Conservation (phyloP, 805 yeast species). For the Metschnikowia similis region DNA sequence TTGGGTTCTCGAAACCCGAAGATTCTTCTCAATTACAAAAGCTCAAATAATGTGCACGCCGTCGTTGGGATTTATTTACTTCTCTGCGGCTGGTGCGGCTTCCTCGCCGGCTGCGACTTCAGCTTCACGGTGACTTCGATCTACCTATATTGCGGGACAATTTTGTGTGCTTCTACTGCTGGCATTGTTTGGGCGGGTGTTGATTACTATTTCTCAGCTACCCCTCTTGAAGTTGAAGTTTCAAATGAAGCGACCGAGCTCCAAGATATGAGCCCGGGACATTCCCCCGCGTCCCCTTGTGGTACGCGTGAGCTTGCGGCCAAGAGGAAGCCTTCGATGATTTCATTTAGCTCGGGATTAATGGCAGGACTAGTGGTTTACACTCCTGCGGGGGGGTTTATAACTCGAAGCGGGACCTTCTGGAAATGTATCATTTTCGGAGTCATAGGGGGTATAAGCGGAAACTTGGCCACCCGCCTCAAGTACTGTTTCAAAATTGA, state of each 20-base stretch:
- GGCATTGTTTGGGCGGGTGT: slow-evolving; percentile 35
- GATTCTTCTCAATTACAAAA: slow-evolving; percentile 32
- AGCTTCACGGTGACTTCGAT: slow-evolving; percentile 31
- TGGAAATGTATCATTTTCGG: slow-evolving; percentile 42
- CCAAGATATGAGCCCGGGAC: not conserved
- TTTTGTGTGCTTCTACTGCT: slow-evolving; percentile 32
- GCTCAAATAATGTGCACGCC: slow-evolving; percentile 31
- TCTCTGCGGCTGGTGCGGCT: slow-evolving; percentile 40
- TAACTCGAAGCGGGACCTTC: slow-evolving; percentile 29
- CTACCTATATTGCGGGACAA: slow-evolving; percentile 29
- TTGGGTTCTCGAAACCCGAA: slow-evolving; percentile 42
- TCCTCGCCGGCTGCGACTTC: slow-evolving; percentile 41
- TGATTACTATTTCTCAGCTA: slow-evolving; percentile 37
- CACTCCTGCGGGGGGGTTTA: slow-evolving; percentile 42
- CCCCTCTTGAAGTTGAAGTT: slow-evolving; percentile 29
- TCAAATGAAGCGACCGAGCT: not conserved
- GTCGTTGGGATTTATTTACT: slow-evolving; percentile 25
- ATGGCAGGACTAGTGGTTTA: slow-evolving; percentile 41
- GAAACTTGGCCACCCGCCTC: slow-evolving; percentile 37
- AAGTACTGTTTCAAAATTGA: slow-evolving; percentile 37
- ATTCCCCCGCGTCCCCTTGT: not conserved
- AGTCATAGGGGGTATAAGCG: slow-evolving; percentile 31
- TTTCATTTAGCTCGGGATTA: slow-evolving; percentile 37
- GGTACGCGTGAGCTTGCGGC: slow-evolving; percentile 10
- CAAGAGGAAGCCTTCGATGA: slow-evolving; percentile 29